These are phyloP conservation scores for Lonicera japonica DNA, from an alignment of 129 eudicot species.

Conservation along the genomic window DNA sequence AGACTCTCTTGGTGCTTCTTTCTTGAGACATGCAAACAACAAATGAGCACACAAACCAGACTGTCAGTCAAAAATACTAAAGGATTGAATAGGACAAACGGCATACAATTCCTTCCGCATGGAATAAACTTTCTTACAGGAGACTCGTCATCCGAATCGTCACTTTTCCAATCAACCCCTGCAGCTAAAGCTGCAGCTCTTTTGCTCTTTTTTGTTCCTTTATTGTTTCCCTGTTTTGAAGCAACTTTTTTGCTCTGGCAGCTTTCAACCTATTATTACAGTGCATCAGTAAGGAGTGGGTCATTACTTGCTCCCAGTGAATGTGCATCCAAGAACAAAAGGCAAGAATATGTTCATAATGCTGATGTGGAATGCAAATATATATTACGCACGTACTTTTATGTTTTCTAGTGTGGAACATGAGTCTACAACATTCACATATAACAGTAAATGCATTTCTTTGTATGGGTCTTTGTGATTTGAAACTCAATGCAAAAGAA, in stretches of 20 bases:
- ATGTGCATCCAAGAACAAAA: not conserved
- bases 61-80: not conserved
- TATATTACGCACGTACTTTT: too few relatives aligned
- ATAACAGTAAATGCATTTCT: not conserved
- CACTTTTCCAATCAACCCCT: slow-evolving; percentile 86
- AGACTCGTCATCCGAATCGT: slow-evolving; percentile 67
- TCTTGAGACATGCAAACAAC: slow-evolving; percentile 12
- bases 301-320: not conserved
- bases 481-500: not conserved
- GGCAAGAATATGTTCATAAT: not conserved
- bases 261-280: slow-evolving; percentile 67
- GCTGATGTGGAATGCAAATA: not conserved
- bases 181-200: slow-evolving; percentile 79
- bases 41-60: slow-evolving; percentile 10
- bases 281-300: not conserved
- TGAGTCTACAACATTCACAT: too few relatives aligned
- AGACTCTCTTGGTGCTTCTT: slow-evolving; percentile 59
- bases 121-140: slow-evolving; percentile 42
- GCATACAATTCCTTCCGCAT: not conserved
- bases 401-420: too few relatives aligned
- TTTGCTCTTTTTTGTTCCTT: slow-evolving; percentile 59
- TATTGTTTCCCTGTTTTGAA: slow-evolving; percentile 40
- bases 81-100: not conserved
- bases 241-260: slow-evolving; percentile 64
- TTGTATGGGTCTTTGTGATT: not conserved